Evolutionary conservation across 768 basidiomycete genomes (phyloP).

Genomic region (Clitopilus passeckerianus): DNA sequence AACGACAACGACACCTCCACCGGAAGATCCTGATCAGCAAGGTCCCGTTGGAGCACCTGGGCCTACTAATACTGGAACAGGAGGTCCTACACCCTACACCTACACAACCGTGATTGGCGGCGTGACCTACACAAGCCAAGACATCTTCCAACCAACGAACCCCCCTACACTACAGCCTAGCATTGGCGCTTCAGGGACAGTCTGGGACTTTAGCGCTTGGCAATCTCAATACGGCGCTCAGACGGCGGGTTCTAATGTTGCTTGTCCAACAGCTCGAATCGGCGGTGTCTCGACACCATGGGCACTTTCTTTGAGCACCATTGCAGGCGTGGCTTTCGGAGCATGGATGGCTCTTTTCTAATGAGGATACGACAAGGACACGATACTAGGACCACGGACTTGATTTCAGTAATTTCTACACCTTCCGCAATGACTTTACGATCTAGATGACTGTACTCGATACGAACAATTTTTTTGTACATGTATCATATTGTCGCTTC

Average conservation of each 20-base stretch:
- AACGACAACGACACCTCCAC: conserved; percentile 14
- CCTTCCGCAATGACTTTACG: neutral
- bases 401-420: neutral
- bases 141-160: conserved; percentile 36
- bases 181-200: conserved; percentile 24
- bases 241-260: conserved; percentile 5
- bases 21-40: conserved; percentile 21
- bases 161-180: conserved; percentile 20
- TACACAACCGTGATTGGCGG: conserved; percentile 45
- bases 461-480: neutral
- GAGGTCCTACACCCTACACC: conserved; percentile 42
- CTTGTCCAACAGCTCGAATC: neutral
- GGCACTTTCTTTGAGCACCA: neutral
- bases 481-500: neutral
- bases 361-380: neutral
- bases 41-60: conserved; percentile 58
- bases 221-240: conserved; percentile 20
- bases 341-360: neutral
- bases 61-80: conserved; percentile 28
- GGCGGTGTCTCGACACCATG: neutral
- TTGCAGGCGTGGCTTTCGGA: neutral
- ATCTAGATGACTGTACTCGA: neutral
- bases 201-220: conserved; percentile 28
- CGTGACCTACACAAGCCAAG: conserved; percentile 25
- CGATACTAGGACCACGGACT: neutral